These are phyloP conservation scores for Diplotaxis tenuifolia DNA, from an alignment of 345 rosid genomes.

Conservation along the genomic window DNA sequence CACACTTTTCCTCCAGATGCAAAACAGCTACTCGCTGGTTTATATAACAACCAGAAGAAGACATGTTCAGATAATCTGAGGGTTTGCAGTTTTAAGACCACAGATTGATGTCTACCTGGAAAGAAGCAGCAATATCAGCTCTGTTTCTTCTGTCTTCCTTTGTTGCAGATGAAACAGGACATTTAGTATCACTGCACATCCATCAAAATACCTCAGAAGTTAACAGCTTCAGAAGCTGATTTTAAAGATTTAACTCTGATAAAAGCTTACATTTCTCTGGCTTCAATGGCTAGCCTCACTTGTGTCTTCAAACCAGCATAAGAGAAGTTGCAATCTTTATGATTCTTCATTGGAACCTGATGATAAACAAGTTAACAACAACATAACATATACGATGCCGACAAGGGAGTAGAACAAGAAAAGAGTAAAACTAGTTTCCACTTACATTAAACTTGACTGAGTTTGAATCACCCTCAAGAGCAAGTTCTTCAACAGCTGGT, in stretches of 20 bases:
- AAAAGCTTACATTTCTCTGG: conserved; percentile 65
- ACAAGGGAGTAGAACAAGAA: not conserved
- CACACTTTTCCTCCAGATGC: conserved; percentile 93
- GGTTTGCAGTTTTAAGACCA: not conserved
- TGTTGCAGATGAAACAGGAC: conserved; percentile 68
- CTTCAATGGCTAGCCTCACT: conserved; percentile 85
- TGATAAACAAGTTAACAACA: conserved; percentile 24
- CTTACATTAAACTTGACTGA: conserved; percentile 73
- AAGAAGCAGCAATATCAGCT: conserved; percentile 95
- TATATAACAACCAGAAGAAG: not conserved
- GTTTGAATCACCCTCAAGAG: conserved; percentile 77
- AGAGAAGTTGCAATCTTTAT: conserved; percentile 91
- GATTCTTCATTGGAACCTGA: conserved; percentile 85
- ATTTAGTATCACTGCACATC: conserved; percentile 56
- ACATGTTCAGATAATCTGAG: not conserved
- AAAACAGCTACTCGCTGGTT: conserved; percentile 87
- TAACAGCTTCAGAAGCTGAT: conserved; percentile 12
- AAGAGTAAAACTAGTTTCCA: not conserved
- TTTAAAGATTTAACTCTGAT: not conserved
- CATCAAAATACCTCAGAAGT: conserved; percentile 11
- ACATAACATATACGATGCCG: not conserved
- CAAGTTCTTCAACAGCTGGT: conserved; percentile 92
- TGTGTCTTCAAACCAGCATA: conserved; percentile 97
- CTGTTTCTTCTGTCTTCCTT: conserved; percentile 67
- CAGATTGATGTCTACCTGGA: conserved; percentile 55